Evolutionary conservation across 768 basidiomycete species (phyloP).

Genomic region (Mycena indigotica): DNA sequence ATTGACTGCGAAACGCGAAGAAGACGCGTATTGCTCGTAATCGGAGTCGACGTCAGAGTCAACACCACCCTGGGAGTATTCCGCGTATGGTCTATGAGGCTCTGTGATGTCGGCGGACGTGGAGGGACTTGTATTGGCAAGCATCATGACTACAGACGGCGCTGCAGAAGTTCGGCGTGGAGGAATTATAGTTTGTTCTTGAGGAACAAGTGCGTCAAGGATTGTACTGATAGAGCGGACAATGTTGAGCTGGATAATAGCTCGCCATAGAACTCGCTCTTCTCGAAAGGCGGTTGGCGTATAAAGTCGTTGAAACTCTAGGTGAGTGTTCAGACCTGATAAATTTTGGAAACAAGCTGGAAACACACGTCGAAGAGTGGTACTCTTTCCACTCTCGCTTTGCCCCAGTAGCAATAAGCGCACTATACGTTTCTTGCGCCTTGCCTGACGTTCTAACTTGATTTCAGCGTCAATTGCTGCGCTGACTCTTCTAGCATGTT

Average conservation of each 20-base stretch:
- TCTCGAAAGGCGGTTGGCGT: slow-evolving; percentile 72
- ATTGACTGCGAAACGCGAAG: slow-evolving; percentile 28
- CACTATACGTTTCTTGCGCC: slow-evolving; percentile 70
- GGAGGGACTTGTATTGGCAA: slow-evolving; percentile 21
- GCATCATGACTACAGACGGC: slow-evolving; percentile 26
- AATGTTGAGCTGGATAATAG: slow-evolving; percentile 81
- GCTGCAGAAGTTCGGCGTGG: slow-evolving; percentile 32
- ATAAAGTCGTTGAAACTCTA: slow-evolving; percentile 80
- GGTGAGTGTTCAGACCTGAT: neutral
- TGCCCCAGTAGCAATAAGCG: slow-evolving; percentile 77
- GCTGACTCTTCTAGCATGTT: slow-evolving; percentile 59
- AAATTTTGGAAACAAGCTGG: neutral
- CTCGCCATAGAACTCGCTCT: slow-evolving; percentile 81
- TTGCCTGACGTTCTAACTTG: slow-evolving; percentile 61
- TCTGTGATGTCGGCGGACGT: slow-evolving; percentile 9
- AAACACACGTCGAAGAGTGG: slow-evolving; percentile 74
- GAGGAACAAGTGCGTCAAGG: slow-evolving; percentile 51
- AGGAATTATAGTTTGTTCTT: slow-evolving; percentile 29
- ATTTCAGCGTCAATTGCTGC: slow-evolving; percentile 65
- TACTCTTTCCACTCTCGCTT: slow-evolving; percentile 76
- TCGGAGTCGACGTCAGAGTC: slow-evolving; percentile 32
- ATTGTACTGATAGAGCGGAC: slow-evolving; percentile 77
- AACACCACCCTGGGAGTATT: slow-evolving; percentile 5
- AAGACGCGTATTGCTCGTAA: slow-evolving; percentile 15
- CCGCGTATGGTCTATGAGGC: slow-evolving; percentile 19